Evolutionary conservation across 805 yeast species (phyloP).

Genomic region (Yueomyces sp.): DNA sequence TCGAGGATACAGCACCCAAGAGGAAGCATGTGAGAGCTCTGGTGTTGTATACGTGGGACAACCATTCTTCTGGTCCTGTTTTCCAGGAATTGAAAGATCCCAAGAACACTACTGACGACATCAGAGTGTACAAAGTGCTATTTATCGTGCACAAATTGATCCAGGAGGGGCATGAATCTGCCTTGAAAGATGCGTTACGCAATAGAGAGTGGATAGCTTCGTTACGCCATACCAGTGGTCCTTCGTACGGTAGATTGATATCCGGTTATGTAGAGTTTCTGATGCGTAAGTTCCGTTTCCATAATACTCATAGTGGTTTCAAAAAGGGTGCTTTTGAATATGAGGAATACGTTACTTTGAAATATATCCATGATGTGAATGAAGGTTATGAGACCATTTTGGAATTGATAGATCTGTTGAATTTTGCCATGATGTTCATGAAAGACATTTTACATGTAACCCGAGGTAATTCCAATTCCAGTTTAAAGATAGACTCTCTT

Average conservation of each 20-base stretch:
- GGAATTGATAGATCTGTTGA: conserved; percentile 79
- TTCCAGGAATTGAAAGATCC: conserved; percentile 73
- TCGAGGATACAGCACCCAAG: conserved; percentile 86
- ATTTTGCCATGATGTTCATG: conserved; percentile 65
- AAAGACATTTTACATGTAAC: conserved; percentile 63
- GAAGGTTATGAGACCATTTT: conserved; percentile 86
- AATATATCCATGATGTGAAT: conserved; percentile 83
- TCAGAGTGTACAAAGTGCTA: conserved; percentile 75
- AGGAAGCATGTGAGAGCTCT: conserved; percentile 93
- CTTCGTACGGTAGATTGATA: conserved; percentile 54
- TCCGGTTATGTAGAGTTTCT: conserved; percentile 62
- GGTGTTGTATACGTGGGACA: conserved; percentile 95
- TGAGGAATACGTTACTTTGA: conserved; percentile 82
- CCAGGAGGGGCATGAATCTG: conserved; percentile 95
- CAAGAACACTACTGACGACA: conserved; percentile 66
- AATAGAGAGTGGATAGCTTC: conserved; percentile 70
- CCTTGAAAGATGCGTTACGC: conserved; percentile 65
- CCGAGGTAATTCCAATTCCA: conserved; percentile 35
- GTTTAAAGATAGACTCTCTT: conserved; percentile 73
- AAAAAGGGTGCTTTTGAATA: conserved; percentile 86
- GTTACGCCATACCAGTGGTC: conserved; percentile 34
- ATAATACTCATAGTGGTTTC: conserved; percentile 73
- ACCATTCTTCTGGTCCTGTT: conserved; percentile 66
- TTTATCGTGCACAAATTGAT: conserved; percentile 79
- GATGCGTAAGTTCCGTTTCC: conserved; percentile 66